These are phyloP conservation scores for Sugiyamaella neomexicana DNA, from an alignment of 1,139 yeast genomes.

Conservation along the genomic window DNA sequence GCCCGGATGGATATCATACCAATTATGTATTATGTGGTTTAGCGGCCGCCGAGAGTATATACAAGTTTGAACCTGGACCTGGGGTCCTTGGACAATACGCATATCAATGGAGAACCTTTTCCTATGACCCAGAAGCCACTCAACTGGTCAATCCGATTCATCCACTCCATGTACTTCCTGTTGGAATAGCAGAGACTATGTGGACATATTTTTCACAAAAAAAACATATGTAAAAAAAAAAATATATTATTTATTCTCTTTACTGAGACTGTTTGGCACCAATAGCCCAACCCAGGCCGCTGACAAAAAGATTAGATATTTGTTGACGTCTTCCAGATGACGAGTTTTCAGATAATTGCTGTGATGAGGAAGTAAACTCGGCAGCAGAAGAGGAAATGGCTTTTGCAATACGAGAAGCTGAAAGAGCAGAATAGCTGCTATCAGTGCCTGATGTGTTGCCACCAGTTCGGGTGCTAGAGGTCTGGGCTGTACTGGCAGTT, in stretches of 20 bases:
- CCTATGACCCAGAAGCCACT: constrained; percentile 25
- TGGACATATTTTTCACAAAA: constrained; percentile 23
- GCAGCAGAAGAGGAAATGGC: constrained; percentile 33
- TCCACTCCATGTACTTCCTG: constrained; percentile 69
- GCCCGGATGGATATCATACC: constrained; percentile 86
- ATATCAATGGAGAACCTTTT: constrained; percentile 32
- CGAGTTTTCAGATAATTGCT: constrained; percentile 24
- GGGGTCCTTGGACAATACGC: constrained; percentile 33
- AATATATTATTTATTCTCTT: background rate
- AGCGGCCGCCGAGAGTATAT: constrained; percentile 63
- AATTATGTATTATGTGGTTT: constrained; percentile 81
- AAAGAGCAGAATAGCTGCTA: constrained; percentile 6
- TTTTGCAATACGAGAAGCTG: constrained; percentile 29
- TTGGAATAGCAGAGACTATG: constrained; percentile 39
- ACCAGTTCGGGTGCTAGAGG: background rate
- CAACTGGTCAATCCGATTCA: constrained; percentile 46
- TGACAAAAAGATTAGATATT: constrained; percentile 52
- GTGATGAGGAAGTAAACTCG: constrained; percentile 21
- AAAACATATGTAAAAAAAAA: background rate
- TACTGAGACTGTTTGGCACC: constrained; percentile 48
- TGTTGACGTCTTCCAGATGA: constrained; percentile 47
- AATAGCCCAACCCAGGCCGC: constrained; percentile 68
- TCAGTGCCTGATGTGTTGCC: background rate
- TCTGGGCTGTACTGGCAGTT: constrained; percentile 6
- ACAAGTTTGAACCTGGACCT: constrained; percentile 36